Percentiles rank a stretch among this genome's conserved stretches.
Conservation (phyloP, 495 filamentous ascomycete species). For the Diplogelasinospora grovesii region DNA sequence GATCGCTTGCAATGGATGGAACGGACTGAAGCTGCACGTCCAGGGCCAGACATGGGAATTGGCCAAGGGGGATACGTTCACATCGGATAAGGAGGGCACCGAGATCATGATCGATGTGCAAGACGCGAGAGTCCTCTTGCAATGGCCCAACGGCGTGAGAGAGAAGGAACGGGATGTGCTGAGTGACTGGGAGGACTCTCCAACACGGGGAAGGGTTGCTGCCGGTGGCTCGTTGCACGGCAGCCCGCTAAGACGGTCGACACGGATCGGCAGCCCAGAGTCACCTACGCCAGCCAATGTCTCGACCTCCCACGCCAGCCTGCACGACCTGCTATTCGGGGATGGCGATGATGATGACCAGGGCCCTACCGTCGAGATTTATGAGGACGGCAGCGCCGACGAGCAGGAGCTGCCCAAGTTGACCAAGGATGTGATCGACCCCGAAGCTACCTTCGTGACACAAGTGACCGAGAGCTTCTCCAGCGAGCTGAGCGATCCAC, state of each 20-base stretch:
- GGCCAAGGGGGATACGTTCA: slow-evolving; percentile 81
- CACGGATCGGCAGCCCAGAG: slow-evolving; percentile 59
- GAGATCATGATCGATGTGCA: slow-evolving; percentile 97
- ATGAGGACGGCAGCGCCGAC: slow-evolving; percentile 49
- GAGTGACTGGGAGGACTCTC: slow-evolving; percentile 65
- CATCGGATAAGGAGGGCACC: slow-evolving; percentile 78
- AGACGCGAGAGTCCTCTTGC: slow-evolving; percentile 79
- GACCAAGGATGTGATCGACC: slow-evolving; percentile 7
- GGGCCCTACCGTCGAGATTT: slow-evolving; percentile 43
- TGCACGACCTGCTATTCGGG: slow-evolving; percentile 26
- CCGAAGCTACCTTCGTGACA: slow-evolving; percentile 26
- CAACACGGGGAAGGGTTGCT: slow-evolving; percentile 25
- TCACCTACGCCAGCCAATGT: slow-evolving; percentile 62
- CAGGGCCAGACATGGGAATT: slow-evolving; percentile 82
- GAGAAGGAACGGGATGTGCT: slow-evolving; percentile 54
- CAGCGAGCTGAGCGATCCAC: slow-evolving; percentile 56
- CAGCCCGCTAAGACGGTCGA: slow-evolving; percentile 60
- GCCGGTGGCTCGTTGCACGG: slow-evolving; percentile 39
- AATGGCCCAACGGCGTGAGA: slow-evolving; percentile 74
- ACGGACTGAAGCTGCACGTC: slow-evolving; percentile 89
- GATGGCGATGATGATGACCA: slow-evolving; percentile 17
- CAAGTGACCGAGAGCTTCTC: slow-evolving; percentile 40
- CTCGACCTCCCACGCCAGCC: slow-evolving; percentile 20
- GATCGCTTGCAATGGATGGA: slow-evolving; percentile 90
- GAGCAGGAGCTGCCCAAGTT: slow-evolving; percentile 33